Evolutionary conservation across 2,329 filamentous ascomycete species (phyloP).

Genomic region (Paraphaeosphaeria sporulosa): DNA sequence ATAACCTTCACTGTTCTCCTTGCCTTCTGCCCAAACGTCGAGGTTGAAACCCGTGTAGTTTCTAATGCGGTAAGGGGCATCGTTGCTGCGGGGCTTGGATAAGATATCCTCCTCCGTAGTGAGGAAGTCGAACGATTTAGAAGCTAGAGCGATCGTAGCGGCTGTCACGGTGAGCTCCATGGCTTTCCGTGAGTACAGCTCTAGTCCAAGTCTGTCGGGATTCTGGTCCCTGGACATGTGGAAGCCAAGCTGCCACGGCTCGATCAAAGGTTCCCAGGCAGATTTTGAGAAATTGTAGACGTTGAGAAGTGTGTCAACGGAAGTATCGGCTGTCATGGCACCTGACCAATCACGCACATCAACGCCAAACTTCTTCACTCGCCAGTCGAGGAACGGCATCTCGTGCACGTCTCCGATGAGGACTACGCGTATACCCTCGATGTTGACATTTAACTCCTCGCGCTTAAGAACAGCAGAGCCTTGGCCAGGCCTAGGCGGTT

Average conservation of each 20-base stretch:
- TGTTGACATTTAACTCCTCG: constrained; percentile 84
- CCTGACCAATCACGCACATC: constrained; percentile 91
- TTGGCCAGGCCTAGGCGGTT: constrained; percentile 58
- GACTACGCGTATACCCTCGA: constrained; percentile 90
- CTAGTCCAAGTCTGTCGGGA: constrained; percentile 80
- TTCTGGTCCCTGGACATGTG: constrained; percentile 81
- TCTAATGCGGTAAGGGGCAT: constrained; percentile 90
- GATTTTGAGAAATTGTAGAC: constrained; percentile 99
- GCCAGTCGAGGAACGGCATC: constrained; percentile 91
- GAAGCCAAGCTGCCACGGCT: constrained; percentile 95
- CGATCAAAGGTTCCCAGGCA: constrained; percentile 94
- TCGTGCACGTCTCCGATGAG: constrained; percentile 96
- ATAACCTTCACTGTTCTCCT: constrained; percentile 73
- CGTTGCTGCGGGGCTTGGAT: constrained; percentile 88
- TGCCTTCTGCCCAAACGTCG: constrained; percentile 76
- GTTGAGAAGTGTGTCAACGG: constrained; percentile 93
- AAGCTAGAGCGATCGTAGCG: constrained; percentile 89
- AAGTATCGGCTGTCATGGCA: constrained; percentile 83
- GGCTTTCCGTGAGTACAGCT: constrained; percentile 85
- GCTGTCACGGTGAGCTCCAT: constrained; percentile 94
- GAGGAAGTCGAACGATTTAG: constrained; percentile 91
- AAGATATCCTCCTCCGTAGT: constrained; percentile 88
- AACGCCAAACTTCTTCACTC: constrained; percentile 86
- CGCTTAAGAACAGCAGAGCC: constrained; percentile 65
- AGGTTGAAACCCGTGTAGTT: constrained; percentile 97